Percentiles rank a stretch among this genome's conserved stretches.
Evolutionary conservation across 108 stramenopile species (phyloP).

Genomic region (Cyclotella distinguenda): DNA sequence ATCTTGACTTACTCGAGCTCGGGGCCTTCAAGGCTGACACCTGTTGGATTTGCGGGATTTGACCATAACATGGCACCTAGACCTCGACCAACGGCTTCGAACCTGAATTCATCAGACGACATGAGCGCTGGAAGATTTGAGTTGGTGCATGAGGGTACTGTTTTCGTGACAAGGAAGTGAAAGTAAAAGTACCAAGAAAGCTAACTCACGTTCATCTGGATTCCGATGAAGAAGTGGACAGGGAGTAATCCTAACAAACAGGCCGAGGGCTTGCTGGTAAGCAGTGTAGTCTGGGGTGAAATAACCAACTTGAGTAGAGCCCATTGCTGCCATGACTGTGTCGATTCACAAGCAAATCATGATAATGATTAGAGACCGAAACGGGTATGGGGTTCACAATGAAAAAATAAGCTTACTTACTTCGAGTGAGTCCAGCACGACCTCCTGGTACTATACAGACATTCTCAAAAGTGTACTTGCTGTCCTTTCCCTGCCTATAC

Average conservation of each 20-base stretch:
- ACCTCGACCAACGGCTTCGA: constrained; percentile 40
- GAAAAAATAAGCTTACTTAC: not conserved
- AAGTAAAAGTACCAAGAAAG: not conserved
- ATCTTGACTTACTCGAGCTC: too few species aligned
- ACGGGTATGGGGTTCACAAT: too few species aligned
- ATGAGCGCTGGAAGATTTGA: constrained; percentile 24
- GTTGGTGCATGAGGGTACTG: not conserved
- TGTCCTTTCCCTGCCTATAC: constrained; percentile 47
- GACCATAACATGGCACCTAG: constrained; percentile 38
- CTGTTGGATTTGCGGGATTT: constrained; percentile 48
- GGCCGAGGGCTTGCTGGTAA: constrained; percentile 46
- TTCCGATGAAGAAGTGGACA: constrained; percentile 40
- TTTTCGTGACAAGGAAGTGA: not conserved
- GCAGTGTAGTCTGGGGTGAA: constrained; percentile 57
- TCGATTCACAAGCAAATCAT: too few species aligned
- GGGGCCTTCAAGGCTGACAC: constrained; percentile 38
- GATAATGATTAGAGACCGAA: too few species aligned
- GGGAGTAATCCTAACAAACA: constrained; percentile 47
- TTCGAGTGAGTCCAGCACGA: constrained; percentile 45
- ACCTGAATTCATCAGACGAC: constrained; percentile 44
- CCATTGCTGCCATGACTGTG: constrained; percentile 43
- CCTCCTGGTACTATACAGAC: constrained; percentile 59
- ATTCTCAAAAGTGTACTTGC: constrained; percentile 47
- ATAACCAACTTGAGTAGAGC: constrained; percentile 45
- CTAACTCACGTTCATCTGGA: constrained; percentile 17